A percentile compares a stretch with the other conserved stretches of the same genome.
These are phyloP conservation scores for Russula sp. DNA, from an alignment of 768 basidiomycete genomes.

Conservation along the genomic window DNA sequence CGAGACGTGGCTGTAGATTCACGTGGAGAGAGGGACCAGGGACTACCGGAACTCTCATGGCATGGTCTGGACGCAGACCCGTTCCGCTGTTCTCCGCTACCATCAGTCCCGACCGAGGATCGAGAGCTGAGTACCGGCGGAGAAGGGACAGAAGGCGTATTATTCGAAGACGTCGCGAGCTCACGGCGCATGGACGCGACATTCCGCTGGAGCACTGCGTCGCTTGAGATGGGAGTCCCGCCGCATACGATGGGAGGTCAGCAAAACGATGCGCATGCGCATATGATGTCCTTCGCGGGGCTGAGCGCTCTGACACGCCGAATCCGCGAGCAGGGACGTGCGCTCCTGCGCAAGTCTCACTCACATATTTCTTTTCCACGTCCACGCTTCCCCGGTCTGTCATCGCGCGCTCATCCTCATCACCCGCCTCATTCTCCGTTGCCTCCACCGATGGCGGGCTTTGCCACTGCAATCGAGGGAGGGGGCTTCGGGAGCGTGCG, in stretches of 20 bases:
- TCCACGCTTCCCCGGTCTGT: neutral
- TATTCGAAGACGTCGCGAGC: slow-evolving; percentile 10
- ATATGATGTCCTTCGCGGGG: neutral
- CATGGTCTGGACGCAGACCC: slow-evolving; percentile 27
- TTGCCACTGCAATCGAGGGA: slow-evolving; percentile 1
- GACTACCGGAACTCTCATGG: slow-evolving; percentile 25
- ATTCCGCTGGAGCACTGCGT: slow-evolving; percentile 30
- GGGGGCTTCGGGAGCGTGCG: slow-evolving; percentile 21
- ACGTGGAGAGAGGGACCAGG: slow-evolving; percentile 1
- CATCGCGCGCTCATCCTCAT: neutral
- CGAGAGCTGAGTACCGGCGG: neutral
- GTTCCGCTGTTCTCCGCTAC: slow-evolving; percentile 25
- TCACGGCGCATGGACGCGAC: slow-evolving; percentile 21
- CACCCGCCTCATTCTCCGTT: neutral
- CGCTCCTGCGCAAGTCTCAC: slow-evolving; percentile 26
- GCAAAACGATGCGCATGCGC: neutral
- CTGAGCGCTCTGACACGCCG: slow-evolving; percentile 17
- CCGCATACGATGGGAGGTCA: neutral
- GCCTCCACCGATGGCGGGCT: neutral
- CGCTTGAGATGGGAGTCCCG: slow-evolving; percentile 10
- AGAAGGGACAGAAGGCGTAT: neutral
- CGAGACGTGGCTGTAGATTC: neutral
- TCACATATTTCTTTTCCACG: slow-evolving; percentile 17
- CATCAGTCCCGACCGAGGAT: slow-evolving; percentile 13
- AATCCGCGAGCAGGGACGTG: slow-evolving; percentile 22